These are phyloP conservation scores for Porphyrellus cyaneotinctus DNA, from an alignment of 768 basidiomycete genomes.

Conservation along the genomic window DNA sequence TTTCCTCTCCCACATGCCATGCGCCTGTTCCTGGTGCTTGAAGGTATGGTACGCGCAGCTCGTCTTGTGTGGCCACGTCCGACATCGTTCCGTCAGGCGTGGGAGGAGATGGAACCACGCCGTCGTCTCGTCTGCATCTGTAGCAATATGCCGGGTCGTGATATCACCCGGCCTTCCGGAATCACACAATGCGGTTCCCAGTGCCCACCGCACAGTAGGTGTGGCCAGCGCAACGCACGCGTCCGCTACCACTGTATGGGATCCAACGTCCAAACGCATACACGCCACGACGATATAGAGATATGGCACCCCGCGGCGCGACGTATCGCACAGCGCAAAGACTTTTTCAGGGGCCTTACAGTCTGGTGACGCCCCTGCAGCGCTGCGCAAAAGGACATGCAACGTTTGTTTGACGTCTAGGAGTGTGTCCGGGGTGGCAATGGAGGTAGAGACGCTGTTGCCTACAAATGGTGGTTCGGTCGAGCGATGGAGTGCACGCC, in stretches of 20 bases:
- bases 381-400: slow-evolving; percentile 21
- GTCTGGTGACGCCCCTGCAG: slow-evolving; percentile 6
- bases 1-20: slow-evolving; percentile 17
- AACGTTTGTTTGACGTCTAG: slow-evolving; percentile 31
- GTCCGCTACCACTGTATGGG: slow-evolving; percentile 45
- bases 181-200: not conserved
- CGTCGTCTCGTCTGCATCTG: slow-evolving; percentile 14
- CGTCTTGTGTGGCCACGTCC: slow-evolving; percentile 50
- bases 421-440: slow-evolving; percentile 15
- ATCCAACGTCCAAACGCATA: slow-evolving; percentile 41
- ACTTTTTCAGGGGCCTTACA: slow-evolving; percentile 7
- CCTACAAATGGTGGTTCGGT: fast-evolving
- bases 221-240: slow-evolving; percentile 40
- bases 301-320: slow-evolving; percentile 14
- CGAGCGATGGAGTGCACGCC: not conserved
- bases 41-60: slow-evolving; percentile 22
- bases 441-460: not conserved
- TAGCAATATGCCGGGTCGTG: slow-evolving; percentile 11
- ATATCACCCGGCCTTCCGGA: not conserved
- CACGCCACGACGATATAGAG: slow-evolving; percentile 44
- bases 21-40: slow-evolving; percentile 14
- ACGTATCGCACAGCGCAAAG: slow-evolving; percentile 17
- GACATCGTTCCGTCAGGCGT: slow-evolving; percentile 50
- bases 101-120: slow-evolving; percentile 53
- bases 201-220: not conserved